Base-by-base conservation (phyloP, 2,329 filamentous ascomycete genomes). In the Teratosphaeriaceae sp. region DNA sequence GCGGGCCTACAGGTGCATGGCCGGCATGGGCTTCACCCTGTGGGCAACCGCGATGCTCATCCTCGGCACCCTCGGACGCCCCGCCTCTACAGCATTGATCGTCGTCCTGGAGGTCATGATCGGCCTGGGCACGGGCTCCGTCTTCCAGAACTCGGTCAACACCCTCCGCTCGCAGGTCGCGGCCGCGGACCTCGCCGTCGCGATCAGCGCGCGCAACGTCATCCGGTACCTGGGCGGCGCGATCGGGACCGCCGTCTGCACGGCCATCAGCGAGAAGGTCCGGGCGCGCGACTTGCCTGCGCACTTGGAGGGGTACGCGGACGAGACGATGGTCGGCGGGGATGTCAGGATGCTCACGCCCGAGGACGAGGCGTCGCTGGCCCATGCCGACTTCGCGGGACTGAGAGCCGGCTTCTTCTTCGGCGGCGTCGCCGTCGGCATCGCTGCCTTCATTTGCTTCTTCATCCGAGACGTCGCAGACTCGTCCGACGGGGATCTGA, bases 111-210 rank as follows among this genome's bases (percentile, higher is more conserved):
- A 39, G 33, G 40, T 52, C 13, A 22, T 55, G 11, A 45, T 53
- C 19, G 54, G 50, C 1, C 18, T 55, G 3, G 52, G 52, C 15
- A 52, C 54, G 5, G 52, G 54, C 33, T 44, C 45, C 13, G 46
- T 42, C 8, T 57, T 55, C 44, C 51, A 54, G 18, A 55, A 54
- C 41, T 52, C 49, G 11, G 48, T 57, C 43, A 44, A 50, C 19
- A 51, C 48, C 1, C 47, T 57, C 23, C 40, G 44, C n/a, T 43
- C 43, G 15, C 48, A 57, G 38, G 53, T 52, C 11, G 40, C 34
- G 9, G 40, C 36, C 12, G 48, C 49, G 5, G 43, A 46, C 3
- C 44, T 44, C 16, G 52, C 51, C 13, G 43, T 51, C 2, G 49
- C 53, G 1, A 44, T 53, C 11, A 49, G 52, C 18, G 45, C 50